Conservation (phyloP, 345 rosid genomes). For the Citrus mangshanensis region DNA sequence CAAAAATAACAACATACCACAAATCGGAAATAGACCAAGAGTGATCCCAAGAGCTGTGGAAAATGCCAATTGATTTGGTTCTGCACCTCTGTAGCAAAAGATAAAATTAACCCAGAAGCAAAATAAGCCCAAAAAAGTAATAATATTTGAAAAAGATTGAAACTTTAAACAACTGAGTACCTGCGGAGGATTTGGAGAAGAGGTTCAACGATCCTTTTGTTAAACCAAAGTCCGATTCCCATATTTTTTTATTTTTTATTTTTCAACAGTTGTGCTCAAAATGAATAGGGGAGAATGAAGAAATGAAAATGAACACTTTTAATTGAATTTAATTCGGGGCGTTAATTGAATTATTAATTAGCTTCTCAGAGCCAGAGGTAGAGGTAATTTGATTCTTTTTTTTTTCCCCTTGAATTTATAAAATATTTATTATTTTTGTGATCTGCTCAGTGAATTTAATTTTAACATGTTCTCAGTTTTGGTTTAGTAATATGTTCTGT, state of each 20-base stretch:
- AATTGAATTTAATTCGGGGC: not conserved
- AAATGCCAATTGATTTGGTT: conserved; percentile 85
- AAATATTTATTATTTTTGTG: not conserved
- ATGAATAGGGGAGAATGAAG: not conserved
- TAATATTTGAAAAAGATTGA: not conserved
- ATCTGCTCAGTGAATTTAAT: not conserved
- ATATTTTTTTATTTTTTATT: conserved; percentile 1
- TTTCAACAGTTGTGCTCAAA: not conserved
- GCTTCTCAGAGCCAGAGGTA: not conserved
- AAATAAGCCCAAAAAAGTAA: not conserved
- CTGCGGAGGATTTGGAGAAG: conserved; percentile 68
- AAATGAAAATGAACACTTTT: not conserved
- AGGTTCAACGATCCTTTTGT: conserved; percentile 61
- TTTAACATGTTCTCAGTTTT: not conserved
- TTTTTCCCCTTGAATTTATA: not conserved
- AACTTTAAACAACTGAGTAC: conserved; percentile 24
- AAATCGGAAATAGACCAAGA: conserved; percentile 84
- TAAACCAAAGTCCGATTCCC: conserved; percentile 45
- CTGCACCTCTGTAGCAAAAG: conserved; percentile 57
- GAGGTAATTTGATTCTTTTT: not conserved
- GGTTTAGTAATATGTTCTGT: not conserved
- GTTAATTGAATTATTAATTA: not conserved
- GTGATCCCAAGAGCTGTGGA: conserved; percentile 89
- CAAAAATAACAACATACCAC: conserved; percentile 44
- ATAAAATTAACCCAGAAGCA: not conserved